Percentiles rank a stretch among this genome's conserved stretches.
These are phyloP conservation scores for Conoideocrella luteorostrata DNA, from an alignment of 2,329 filamentous ascomycete species.

Conservation along the genomic window DNA sequence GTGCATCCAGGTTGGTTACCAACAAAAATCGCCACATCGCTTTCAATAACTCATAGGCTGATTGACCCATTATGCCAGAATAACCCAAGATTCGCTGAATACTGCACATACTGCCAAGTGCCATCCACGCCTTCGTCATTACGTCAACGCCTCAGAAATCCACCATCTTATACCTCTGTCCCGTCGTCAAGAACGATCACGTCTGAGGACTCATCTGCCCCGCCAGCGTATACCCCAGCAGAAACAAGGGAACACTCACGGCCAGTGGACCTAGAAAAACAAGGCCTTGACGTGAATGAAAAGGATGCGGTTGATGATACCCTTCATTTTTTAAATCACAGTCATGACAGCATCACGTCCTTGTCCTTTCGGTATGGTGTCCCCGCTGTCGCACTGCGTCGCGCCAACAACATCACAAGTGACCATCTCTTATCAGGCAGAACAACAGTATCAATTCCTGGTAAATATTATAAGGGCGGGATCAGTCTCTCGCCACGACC, in stretches of 20 bases:
- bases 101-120: slow-evolving; percentile 73
- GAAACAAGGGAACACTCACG: neutral
- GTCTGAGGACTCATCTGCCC: slow-evolving; percentile 22
- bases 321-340: slow-evolving; percentile 67
- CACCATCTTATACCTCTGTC: slow-evolving; percentile 55
- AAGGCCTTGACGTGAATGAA: slow-evolving; percentile 14
- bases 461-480: slow-evolving; percentile 60
- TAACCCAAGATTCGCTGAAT: slow-evolving; percentile 60
- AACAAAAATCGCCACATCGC: too few species aligned
- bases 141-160: slow-evolving; percentile 58
- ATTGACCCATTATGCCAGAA: slow-evolving; percentile 29
- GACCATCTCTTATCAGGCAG: slow-evolving; percentile 67
- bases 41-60: too few species aligned
- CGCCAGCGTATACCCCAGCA: slow-evolving; percentile 30
- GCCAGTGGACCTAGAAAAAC: neutral
- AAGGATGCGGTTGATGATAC: slow-evolving; percentile 51
- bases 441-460: slow-evolving; percentile 65
- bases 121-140: slow-evolving; percentile 50
- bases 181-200: slow-evolving; percentile 20
- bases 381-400: slow-evolving; percentile 54
- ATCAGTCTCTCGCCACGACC: slow-evolving; percentile 64
- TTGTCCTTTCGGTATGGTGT: slow-evolving; percentile 68
- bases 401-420: slow-evolving; percentile 61
- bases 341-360: slow-evolving; percentile 60
- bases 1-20: slow-evolving; percentile 54